Evolutionary conservation across 106 monocot genomes (phyloP), one percentile per base, ranked within the genome.

Genomic region (Agapanthus africanus): DNA sequence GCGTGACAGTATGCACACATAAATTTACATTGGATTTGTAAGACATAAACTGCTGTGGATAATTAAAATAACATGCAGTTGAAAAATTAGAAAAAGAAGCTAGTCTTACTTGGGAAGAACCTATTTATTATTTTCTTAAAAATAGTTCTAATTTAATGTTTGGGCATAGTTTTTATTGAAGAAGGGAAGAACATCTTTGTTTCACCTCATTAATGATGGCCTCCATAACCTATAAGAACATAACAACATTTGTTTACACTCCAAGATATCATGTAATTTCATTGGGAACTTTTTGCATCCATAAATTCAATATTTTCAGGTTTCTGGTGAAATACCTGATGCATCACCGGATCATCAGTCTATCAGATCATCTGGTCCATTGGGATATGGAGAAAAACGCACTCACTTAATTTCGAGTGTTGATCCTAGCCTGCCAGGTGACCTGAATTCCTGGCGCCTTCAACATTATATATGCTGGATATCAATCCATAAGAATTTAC

Each of bases 261-360:
- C 47, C 44, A 44, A 44, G 10, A 14, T 44, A 14, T 44, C 4
- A 4, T 49, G 7, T 49, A 5, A 4, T 18, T 30, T 49, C 49
- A 18, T 49, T 49, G n/a, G n/a, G n/a, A n/a, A n/a, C n/a, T 40
- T 27, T 21, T 11, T 34, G 18, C 57, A 59, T 36, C 31, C 33
- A 1, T 42, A 61, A 49, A 50, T 27, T 51, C 27, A 21, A 36
- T 64, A 13, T 47, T 1, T 78, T 52, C 75, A 95, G 95, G 69
- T 91, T 10, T 95, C 95, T 81, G 95, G 91, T 32, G 95, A 95
- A 73, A 74, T 90, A n/a, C 81, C 91, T 69, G 83, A 88, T 85
- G 85, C 88, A 19, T 82, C 88, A 37, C 95, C 95, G 32, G 90
- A 91, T 75, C 80, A 74, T 62, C 91, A 88, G 40, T 90, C 91